phyloP scores from a whole-genome alignment of 768 basidiomycete species.

The Suillus bovinus region DNA sequence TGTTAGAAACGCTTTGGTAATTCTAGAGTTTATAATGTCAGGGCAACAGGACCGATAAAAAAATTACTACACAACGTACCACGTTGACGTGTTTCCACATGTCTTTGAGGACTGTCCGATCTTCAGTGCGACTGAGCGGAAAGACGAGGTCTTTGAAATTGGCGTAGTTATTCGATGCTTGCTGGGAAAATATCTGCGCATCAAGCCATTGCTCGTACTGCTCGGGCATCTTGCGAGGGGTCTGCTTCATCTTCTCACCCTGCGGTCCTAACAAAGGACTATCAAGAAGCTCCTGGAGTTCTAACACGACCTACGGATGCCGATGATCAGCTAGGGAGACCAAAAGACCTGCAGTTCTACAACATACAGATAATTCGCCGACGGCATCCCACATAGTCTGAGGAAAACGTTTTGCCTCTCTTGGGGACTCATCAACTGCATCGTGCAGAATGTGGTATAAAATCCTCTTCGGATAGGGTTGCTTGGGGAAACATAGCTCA shows the following conservation, averaged over 20 bases:
- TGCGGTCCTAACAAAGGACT: slow-evolving; percentile 58
- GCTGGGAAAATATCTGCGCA: slow-evolving; percentile 61
- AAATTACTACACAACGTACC: slow-evolving; percentile 37
- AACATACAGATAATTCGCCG: slow-evolving; percentile 72
- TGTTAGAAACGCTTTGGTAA: slow-evolving; percentile 51
- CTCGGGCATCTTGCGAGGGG: slow-evolving; percentile 54
- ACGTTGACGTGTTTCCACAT: slow-evolving; percentile 67
- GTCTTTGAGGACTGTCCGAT: slow-evolving; percentile 47
- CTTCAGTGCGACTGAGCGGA: slow-evolving; percentile 59
- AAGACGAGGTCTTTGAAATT: slow-evolving; percentile 57
- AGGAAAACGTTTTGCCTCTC: slow-evolving; percentile 73
- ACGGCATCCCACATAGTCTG: slow-evolving; percentile 80
- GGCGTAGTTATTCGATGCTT: slow-evolving; percentile 50
- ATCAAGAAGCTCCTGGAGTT: slow-evolving; percentile 67
- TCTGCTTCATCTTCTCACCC: slow-evolving; percentile 51
- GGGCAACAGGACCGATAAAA: not conserved
- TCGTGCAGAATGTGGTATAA: slow-evolving; percentile 70
- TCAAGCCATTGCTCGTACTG: slow-evolving; percentile 68
- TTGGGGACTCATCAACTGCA: slow-evolving; percentile 70
- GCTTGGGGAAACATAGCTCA: slow-evolving; percentile 76
- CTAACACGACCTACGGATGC: slow-evolving; percentile 53
- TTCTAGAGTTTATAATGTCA: slow-evolving; percentile 45
- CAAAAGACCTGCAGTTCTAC: slow-evolving; percentile 1
- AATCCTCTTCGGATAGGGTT: slow-evolving; percentile 64
- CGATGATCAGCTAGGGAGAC: not conserved